phyloP scores from a whole-genome alignment of 768 basidiomycete genomes.

The Suillus spraguei region DNA sequence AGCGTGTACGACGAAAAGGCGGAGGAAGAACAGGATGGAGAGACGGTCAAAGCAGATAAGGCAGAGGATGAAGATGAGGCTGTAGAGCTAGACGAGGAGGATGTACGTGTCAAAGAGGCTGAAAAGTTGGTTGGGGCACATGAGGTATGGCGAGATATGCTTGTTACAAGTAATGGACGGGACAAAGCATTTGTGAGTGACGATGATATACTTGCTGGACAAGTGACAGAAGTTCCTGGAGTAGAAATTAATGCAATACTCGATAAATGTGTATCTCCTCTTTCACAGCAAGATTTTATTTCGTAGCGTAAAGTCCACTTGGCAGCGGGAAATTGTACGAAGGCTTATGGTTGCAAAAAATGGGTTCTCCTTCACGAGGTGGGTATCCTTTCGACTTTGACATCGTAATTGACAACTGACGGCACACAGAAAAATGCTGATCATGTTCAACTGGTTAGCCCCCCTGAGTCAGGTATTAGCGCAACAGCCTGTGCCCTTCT shows the following conservation, averaged over 20 bases:
- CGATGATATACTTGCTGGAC: slow-evolving; percentile 7
- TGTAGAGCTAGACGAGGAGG: slow-evolving; percentile 52
- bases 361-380: slow-evolving; percentile 80
- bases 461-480: slow-evolving; percentile 73
- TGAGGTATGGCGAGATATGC: slow-evolving; percentile 81
- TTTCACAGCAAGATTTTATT: slow-evolving; percentile 64
- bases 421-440: slow-evolving; percentile 65
- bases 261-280: slow-evolving; percentile 71
- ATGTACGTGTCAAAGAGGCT: slow-evolving; percentile 44
- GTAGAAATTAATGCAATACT: slow-evolving; percentile 88
- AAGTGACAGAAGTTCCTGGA: background rate
- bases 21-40: slow-evolving; percentile 30
- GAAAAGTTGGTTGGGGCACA: slow-evolving; percentile 54
- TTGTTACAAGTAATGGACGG: slow-evolving; percentile 75
- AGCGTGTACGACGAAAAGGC: slow-evolving; percentile 47
- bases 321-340: slow-evolving; percentile 58
- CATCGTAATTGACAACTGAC: slow-evolving; percentile 10
- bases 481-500: slow-evolving; percentile 68
- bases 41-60: slow-evolving; percentile 19
- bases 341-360: slow-evolving; percentile 56
- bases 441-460: slow-evolving; percentile 84
- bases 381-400: slow-evolving; percentile 14
- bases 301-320: slow-evolving; percentile 43
- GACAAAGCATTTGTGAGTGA: slow-evolving; percentile 82
- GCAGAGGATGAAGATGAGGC: slow-evolving; percentile 34